Base-by-base conservation (phyloP, 2,329 filamentous ascomycete species). In the Claviceps pazoutovae region DNA sequence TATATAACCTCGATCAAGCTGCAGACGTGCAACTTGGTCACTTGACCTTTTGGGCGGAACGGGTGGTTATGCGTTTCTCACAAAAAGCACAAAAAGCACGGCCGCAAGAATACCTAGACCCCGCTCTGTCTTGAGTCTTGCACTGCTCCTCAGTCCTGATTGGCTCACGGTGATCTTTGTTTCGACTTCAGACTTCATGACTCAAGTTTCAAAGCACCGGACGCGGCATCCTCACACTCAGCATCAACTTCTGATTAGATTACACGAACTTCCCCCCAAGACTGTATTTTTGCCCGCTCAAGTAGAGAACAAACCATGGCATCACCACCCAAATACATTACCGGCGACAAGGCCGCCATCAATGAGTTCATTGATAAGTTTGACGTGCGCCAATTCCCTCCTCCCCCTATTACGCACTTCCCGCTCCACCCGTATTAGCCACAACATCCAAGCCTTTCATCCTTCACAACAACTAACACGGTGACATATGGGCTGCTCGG, bases 341-440 rank as follows among this genome's bases (percentile, higher is more conserved):
- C 84, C 39, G 90, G 90, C 65, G 82, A 97, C 64, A 76, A 78
- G 56, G 73, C 78, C 53, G 86, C 79, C 45, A 86, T 96, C 59
- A 79, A 84, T 48, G 82, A 84, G 49, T 98, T 98, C 66, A 74
- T 98, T 55, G 84, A 88, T 69, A 81, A 81, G 64, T 98, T 96
- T 64, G 93, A 98, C 74, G 93, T 95, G 71, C 70, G 88, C 69
- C 62, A 61, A 63, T 47, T 44, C 21, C 34, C 14, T n/a, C 19
- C 11, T 5, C 9, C 9, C 3, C 21, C 23, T n/a, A 19, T 7
- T n/a, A 9, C 47, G 14, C 37, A 36, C 39, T 16, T 16, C 26
- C 39, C n/a, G n/a, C 23, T 21, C 23, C 14, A 19, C 42, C 30
- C 23, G 30, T 34, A 11, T 34, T 34, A 34, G 30, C 30, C 9